A percentile compares a stretch with the other conserved stretches of the same genome.
Conservation (phyloP, 2,329 filamentous ascomycete genomes). For the Colletotrichum caudatum region DNA sequence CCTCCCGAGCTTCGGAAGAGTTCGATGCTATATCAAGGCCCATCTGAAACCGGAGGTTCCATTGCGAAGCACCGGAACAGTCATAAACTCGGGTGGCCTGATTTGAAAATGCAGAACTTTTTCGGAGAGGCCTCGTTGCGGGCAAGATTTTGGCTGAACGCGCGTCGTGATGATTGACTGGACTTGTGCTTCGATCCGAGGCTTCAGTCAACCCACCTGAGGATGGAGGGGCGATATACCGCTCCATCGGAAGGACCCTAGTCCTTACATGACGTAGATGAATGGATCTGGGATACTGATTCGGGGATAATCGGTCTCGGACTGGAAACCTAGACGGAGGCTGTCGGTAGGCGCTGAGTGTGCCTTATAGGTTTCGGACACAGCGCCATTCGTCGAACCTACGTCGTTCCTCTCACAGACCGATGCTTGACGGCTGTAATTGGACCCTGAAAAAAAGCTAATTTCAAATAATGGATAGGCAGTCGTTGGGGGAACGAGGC, state of each 20-base stretch:
- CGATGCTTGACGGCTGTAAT: background rate
- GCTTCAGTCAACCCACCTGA: too few species aligned
- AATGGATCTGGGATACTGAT: rapidly evolving
- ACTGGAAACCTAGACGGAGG: background rate
- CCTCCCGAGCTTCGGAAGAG: background rate
- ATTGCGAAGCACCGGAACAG: background rate
- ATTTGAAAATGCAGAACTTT: background rate
- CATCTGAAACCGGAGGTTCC: background rate
- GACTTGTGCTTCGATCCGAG: background rate
- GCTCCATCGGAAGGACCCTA: background rate
- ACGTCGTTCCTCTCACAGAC: background rate
- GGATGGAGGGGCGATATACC: rapidly evolving
- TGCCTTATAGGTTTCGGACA: background rate
- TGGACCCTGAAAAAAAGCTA: too few species aligned
- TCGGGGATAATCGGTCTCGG: background rate
- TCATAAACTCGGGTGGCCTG: background rate
- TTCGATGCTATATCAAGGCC: too few species aligned
- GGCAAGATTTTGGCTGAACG: background rate
- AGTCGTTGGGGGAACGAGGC: background rate
- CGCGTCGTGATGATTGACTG: background rate
- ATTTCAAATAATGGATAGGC: too few species aligned
- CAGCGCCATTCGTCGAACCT: too few species aligned
- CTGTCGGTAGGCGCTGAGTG: background rate
- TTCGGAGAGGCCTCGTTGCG: rapidly evolving
- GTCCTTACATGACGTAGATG: background rate